These are phyloP conservation scores for Phytomonas sp. DNA, from an alignment of 208 protist genomes.

Conservation along the genomic window DNA sequence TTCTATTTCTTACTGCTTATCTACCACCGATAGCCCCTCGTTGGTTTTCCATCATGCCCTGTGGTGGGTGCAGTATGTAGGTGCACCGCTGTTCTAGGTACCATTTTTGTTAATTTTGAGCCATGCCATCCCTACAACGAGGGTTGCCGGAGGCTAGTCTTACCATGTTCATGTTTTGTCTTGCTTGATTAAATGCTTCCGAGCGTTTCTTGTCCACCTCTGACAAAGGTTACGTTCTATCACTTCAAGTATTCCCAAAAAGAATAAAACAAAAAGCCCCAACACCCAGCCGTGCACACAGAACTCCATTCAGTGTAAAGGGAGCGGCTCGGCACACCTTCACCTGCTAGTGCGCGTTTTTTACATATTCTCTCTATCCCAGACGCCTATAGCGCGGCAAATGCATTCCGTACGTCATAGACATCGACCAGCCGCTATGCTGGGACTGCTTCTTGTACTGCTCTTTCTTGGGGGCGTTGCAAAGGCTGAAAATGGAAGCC, in stretches of 20 bases:
- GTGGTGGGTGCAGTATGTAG: neutral
- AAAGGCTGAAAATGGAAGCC: conserved; percentile 11
- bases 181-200: neutral
- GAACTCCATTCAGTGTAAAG: neutral
- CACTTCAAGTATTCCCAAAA: neutral
- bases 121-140: neutral
- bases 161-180: neutral
- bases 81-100: neutral
- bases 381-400: neutral
- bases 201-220: neutral
- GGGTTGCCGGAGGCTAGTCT: neutral
- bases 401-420: neutral
- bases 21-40: neutral
- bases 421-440: neutral
- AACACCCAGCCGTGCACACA: neutral
- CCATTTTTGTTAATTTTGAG: neutral
- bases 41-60: neutral
- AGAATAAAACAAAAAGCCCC: neutral
- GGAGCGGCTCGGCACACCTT: neutral
- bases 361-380: neutral
- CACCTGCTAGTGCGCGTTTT: neutral
- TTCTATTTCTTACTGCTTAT: neutral
- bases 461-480: conserved; percentile 9
- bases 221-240: neutral
- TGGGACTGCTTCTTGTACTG: conserved; percentile 14